Evolutionary conservation across 768 basidiomycete genomes (phyloP).

Genomic region (Amanita exitialis): DNA sequence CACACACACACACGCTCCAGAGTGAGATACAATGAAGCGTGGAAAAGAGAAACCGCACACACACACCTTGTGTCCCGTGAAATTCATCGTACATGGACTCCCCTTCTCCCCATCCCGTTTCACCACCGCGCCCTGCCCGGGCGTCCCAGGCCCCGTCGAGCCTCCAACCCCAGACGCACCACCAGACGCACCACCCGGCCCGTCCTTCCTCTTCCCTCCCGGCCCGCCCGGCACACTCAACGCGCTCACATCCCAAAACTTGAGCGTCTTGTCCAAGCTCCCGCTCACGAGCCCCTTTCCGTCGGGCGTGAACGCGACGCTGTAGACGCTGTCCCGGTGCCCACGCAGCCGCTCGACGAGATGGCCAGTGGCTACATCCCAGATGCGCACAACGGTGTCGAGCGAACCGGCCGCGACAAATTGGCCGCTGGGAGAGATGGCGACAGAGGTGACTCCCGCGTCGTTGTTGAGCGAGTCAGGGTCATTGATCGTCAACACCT

Average conservation of each 20-base stretch:
- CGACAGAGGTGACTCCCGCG: constrained; percentile 70
- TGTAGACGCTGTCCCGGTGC: constrained; percentile 80
- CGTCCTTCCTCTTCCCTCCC: constrained; percentile 8
- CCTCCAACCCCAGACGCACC: constrained; percentile 1
- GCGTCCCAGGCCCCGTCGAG: constrained; percentile 5
- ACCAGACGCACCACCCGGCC: not conserved
- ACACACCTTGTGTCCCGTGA: constrained; percentile 87
- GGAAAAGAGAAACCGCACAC: constrained; percentile 23
- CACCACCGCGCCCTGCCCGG: constrained; percentile 4
- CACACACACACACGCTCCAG: no score
- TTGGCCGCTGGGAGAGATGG: constrained; percentile 66
- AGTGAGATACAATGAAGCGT: not conserved
- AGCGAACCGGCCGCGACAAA: constrained; percentile 60
- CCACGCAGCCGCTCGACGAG: constrained; percentile 71
- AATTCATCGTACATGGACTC: constrained; percentile 66
- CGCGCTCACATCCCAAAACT: constrained; percentile 80
- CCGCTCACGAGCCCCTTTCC: constrained; percentile 87
- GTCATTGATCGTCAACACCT: constrained; percentile 40
- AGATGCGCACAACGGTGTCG: constrained; percentile 72
- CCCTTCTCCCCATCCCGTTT: constrained; percentile 43
- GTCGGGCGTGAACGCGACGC: constrained; percentile 88
- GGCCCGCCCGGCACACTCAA: constrained; percentile 30
- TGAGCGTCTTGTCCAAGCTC: constrained; percentile 81
- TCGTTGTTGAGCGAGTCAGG: constrained; percentile 37
- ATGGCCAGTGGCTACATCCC: constrained; percentile 59